Base-by-base conservation (phyloP, 306 rosid species). In the Macrotyloma uniflorum region DNA sequence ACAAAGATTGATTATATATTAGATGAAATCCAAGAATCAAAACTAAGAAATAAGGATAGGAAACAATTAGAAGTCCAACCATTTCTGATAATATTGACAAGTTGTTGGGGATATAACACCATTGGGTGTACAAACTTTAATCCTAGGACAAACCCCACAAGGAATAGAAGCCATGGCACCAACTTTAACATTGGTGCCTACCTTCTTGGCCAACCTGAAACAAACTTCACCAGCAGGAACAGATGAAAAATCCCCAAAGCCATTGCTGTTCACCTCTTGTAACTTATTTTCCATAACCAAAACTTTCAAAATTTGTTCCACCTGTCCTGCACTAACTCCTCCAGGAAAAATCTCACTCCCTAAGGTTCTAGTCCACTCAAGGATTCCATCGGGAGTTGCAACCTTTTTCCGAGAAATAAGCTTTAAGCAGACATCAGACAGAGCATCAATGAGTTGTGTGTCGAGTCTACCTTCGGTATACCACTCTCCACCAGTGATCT, bases 401-500 rank as follows among this genome's bases (percentile, higher is more conserved):
- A 87, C 80, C 14, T 81, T 77, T 66, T 54, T 68, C 46, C 66
- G 51, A 30, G 42, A 28, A 26, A 90, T 77, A 30, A 67, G n/a
- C 61, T 61, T 63, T 5, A 51, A 70, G 50, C 86, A 87, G 1
- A 33, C 73, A 1, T 49, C 63, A 19, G 70, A 65, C 1, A 65
- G 30, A 4, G 49, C 49, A 0, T 65, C 49, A 1, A 36, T 65
- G 0, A 65, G 40, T 12, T 11, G 30, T 0, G 50, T 65, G 30
- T 65, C 70, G 5, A 65, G 70, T 40, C 87, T 85, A 1, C 91
- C 93, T 0, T 87, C 86, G 3, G 18, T 55, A 28, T 90, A 88
- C 89, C 92, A 90, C 22, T 62, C 83, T n/a, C 95, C 91, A 12
- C 95, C 91, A 1, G 89, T 86, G 69, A 90, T 66, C 57, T 88